phyloP scores from a whole-genome alignment of 2,329 filamentous ascomycete genomes.

The Pestalotiopsis sp. region DNA sequence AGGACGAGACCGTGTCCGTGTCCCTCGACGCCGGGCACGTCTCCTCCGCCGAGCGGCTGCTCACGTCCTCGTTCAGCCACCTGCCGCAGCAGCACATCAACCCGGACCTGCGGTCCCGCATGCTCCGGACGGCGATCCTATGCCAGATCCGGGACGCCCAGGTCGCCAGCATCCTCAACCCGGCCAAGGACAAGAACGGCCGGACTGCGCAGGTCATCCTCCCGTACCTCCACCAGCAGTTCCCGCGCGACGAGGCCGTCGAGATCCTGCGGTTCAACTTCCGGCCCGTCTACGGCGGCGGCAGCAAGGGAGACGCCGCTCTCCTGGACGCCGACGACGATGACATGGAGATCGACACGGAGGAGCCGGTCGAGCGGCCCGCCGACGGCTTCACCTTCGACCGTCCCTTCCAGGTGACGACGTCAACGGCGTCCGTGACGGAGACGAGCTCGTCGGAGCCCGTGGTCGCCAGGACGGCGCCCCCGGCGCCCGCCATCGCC shows the following conservation, averaged over 20 bases:
- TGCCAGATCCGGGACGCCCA: slow-evolving; percentile 71
- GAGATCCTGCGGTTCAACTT: slow-evolving; percentile 72
- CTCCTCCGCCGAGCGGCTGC: slow-evolving; percentile 60
- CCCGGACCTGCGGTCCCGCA: slow-evolving; percentile 70
- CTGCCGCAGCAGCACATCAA: slow-evolving; percentile 70
- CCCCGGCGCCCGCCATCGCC: slow-evolving; percentile 14
- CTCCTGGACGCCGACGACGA: slow-evolving; percentile 41
- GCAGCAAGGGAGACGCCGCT: slow-evolving; percentile 28
- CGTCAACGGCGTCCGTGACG: slow-evolving; percentile 11
- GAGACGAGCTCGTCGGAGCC: not conserved
- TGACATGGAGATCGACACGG: slow-evolving; percentile 34
- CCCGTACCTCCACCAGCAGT: slow-evolving; percentile 74
- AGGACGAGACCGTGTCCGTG: slow-evolving; percentile 31
- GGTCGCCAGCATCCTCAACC: slow-evolving; percentile 81
- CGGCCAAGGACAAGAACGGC: slow-evolving; percentile 65
- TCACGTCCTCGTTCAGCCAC: slow-evolving; percentile 63
- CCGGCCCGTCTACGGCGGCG: slow-evolving; percentile 37
- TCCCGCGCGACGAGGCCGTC: slow-evolving; percentile 63
- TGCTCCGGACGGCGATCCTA: slow-evolving; percentile 82
- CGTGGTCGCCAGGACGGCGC: slow-evolving; percentile 8
- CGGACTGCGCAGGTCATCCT: slow-evolving; percentile 73
- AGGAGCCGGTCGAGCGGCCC: slow-evolving; percentile 24
- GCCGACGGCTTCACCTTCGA: slow-evolving; percentile 27
- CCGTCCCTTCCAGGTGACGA: slow-evolving; percentile 19
- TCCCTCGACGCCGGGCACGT: slow-evolving; percentile 49